These are phyloP conservation scores for Leccinum imitatum DNA, from an alignment of 768 basidiomycete genomes.

Conservation along the genomic window DNA sequence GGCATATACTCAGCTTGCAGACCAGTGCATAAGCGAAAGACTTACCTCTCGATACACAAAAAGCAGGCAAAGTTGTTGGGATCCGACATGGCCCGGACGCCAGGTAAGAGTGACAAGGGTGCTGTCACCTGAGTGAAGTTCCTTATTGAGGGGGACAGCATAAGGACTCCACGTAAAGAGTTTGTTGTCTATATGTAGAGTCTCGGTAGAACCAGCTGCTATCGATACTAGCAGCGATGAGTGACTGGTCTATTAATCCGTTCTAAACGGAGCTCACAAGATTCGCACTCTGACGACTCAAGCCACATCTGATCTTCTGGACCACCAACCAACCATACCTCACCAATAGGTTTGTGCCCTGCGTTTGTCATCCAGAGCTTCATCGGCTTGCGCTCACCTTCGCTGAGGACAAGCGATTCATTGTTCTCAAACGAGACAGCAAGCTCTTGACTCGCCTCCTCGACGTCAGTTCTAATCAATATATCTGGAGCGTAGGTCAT, in stretches of 20 bases:
- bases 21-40: background rate
- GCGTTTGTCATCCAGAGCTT: slow-evolving; percentile 63
- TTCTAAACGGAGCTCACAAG: slow-evolving; percentile 16
- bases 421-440: slow-evolving; percentile 55
- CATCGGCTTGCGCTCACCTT: slow-evolving; percentile 66
- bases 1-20: slow-evolving; percentile 6
- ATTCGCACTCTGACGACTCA: slow-evolving; percentile 22
- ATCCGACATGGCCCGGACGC: slow-evolving; percentile 49
- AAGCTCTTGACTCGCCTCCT: slow-evolving; percentile 64
- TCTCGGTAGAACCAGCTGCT: slow-evolving; percentile 32
- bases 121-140: slow-evolving; percentile 48
- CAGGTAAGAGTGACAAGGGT: slow-evolving; percentile 52
- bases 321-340: slow-evolving; percentile 70
- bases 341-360: slow-evolving; percentile 58
- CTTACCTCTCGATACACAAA: slow-evolving; percentile 67
- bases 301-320: slow-evolving; percentile 66
- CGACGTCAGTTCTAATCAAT: slow-evolving; percentile 58
- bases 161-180: slow-evolving; percentile 47
- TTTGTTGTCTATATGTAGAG: slow-evolving; percentile 51
- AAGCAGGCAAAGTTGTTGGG: slow-evolving; percentile 55
- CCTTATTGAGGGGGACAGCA: slow-evolving; percentile 40
- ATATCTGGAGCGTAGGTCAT: slow-evolving; percentile 73
- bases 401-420: slow-evolving; percentile 49
- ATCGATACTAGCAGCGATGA: slow-evolving; percentile 18
- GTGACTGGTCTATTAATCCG: background rate